These are phyloP conservation scores for Sideroxylon spinosum DNA, from an alignment of 179 eudicot species.

Conservation along the genomic window DNA sequence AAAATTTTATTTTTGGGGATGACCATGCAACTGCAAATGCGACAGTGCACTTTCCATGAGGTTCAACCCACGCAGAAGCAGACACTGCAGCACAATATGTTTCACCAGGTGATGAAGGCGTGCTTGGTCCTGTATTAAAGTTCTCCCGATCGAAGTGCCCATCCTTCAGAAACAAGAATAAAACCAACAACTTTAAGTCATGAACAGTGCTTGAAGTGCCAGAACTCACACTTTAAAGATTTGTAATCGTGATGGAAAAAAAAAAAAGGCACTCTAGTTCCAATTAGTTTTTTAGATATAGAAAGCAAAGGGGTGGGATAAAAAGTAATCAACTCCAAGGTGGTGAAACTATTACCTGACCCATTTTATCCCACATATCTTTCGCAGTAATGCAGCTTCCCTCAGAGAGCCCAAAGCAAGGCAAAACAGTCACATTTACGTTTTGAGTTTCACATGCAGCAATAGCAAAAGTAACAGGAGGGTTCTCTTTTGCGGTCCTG, in stretches of 20 bases:
- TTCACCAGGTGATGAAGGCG: slow-evolving; percentile 89
- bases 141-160: slow-evolving; percentile 89
- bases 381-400: slow-evolving; percentile 79
- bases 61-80: slow-evolving; percentile 95
- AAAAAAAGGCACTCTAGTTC: neutral
- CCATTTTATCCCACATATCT: slow-evolving; percentile 92
- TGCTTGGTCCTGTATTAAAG: slow-evolving; percentile 68
- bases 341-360: slow-evolving; percentile 42
- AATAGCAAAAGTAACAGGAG: slow-evolving; percentile 91
- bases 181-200: neutral
- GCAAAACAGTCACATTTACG: slow-evolving; percentile 88
- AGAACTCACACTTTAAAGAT: no score
- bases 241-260: no score
- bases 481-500: slow-evolving; percentile 88
- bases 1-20: slow-evolving; percentile 84
- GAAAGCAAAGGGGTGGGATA: neutral
- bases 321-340: neutral
- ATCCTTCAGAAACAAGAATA: slow-evolving; percentile 46
- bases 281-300: neutral
- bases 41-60: slow-evolving; percentile 91
- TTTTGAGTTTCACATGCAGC: slow-evolving; percentile 99
- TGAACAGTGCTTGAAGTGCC: neutral
- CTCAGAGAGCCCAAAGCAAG: slow-evolving; percentile 80
- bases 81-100: slow-evolving; percentile 87
- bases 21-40: slow-evolving; percentile 94